A percentile compares a stretch with the other conserved stretches of the same genome.
Evolutionary conservation across 805 yeast species (phyloP).

Genomic region (Kluyveromyces aestuarii): DNA sequence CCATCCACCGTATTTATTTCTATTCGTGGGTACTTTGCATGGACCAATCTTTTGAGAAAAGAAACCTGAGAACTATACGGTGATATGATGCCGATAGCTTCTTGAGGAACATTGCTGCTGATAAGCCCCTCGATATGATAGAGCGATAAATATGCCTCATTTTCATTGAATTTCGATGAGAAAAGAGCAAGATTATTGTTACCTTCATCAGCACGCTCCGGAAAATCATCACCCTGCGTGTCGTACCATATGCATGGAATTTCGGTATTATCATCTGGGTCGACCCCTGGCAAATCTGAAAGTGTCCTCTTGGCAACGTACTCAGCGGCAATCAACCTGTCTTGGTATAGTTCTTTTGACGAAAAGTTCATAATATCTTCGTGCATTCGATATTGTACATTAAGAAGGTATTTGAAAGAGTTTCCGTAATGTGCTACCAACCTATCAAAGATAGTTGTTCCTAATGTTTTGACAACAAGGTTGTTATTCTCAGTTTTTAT

Average conservation of each 20-base stretch:
- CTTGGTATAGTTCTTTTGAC: conserved; percentile 54
- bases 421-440: conserved; percentile 43
- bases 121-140: conserved; percentile 47
- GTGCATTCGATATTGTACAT: conserved; percentile 86
- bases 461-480: conserved; percentile 38
- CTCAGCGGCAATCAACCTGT: conserved; percentile 51
- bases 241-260: conserved; percentile 74
- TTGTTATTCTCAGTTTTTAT: conserved; percentile 47
- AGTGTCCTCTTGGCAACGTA: conserved; percentile 46
- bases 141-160: conserved; percentile 57
- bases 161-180: conserved; percentile 66
- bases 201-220: conserved; percentile 43
- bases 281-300: conserved; percentile 44
- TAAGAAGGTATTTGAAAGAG: conserved; percentile 46
- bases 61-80: conserved; percentile 88
- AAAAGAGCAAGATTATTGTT: conserved; percentile 11
- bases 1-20: conserved; percentile 93
- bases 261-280: conserved; percentile 44
- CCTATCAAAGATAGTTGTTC: conserved; percentile 73
- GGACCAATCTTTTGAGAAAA: conserved; percentile 40
- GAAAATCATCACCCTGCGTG: conserved; percentile 82
- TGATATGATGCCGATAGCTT: conserved; percentile 73
- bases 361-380: conserved; percentile 69
- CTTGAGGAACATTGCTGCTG: conserved; percentile 41
- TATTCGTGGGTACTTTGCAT: conserved; percentile 33